Conservation (phyloP, 2,329 filamentous ascomycete genomes). For the Phialophora chinensis region DNA sequence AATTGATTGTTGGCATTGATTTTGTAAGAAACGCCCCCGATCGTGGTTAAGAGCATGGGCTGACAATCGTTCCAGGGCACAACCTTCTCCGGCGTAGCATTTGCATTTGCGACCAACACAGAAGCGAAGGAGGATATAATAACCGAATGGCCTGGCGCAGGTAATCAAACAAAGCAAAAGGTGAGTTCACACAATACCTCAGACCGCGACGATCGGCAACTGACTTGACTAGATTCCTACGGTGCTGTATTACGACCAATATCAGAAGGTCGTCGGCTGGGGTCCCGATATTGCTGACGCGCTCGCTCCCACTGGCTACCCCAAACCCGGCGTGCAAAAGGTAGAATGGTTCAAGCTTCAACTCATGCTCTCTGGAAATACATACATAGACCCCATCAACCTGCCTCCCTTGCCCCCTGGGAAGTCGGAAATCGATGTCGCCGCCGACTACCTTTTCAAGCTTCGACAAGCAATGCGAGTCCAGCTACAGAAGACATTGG, state of each 20-base stretch:
- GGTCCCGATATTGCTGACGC: constrained; percentile 97
- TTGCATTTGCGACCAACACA: constrained; percentile 91
- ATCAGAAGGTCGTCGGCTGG: constrained; percentile 99
- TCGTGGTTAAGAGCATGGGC: neutral
- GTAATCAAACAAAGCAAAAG: constrained; percentile 98
- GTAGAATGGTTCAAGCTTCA: constrained; percentile 99
- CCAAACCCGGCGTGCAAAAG: constrained; percentile 96
- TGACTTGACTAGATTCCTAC: constrained; percentile 77
- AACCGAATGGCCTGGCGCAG: constrained; percentile 96
- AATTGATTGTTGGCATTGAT: constrained; percentile 98
- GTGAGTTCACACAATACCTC: constrained; percentile 53
- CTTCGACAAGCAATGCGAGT: constrained; percentile 95
- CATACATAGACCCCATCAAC: constrained; percentile 99
- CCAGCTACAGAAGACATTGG: constrained; percentile 92
- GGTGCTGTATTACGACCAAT: constrained; percentile 99
- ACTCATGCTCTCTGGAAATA: constrained; percentile 97
- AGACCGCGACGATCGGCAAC: neutral
- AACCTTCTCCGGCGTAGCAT: constrained; percentile 96
- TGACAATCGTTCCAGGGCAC: constrained; percentile 69
- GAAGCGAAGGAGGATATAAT: constrained; percentile 99
- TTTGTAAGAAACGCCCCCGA: constrained; percentile 70
- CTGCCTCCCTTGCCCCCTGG: constrained; percentile 94
- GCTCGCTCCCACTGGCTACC: constrained; percentile 93
- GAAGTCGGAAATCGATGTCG: constrained; percentile 98
- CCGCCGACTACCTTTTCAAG: constrained; percentile 99